Base-by-base conservation (phyloP, 1,284 basidiomycete genomes). In the Ceratobasidium sp. region DNA sequence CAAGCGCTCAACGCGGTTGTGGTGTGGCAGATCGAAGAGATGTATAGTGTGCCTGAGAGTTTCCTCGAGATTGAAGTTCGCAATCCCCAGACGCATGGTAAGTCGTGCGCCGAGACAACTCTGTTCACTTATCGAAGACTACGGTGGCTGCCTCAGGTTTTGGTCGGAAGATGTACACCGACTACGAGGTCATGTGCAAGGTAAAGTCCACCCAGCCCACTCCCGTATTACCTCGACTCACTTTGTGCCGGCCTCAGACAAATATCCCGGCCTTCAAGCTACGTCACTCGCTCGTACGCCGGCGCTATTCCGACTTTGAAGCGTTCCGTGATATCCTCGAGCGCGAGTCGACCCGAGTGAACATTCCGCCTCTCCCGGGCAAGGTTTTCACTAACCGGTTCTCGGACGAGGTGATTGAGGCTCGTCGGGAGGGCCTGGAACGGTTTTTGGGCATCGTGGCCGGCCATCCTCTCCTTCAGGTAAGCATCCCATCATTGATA, bases 261-360 rank as follows among this genome's bases (percentile, higher is more conserved):
- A 99, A 99, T 85, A 99, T 99, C 81, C 98, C 97, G 40, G 98
- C 97, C 0, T 99, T 99, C 89, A 98, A 98, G 83, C 89, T 99
- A 73, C 92, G 95, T 57, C 96, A 98, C 85, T 98, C 96, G 1
- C 88, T 95, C 62, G 98, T 99, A 37, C 91, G 97, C 76, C 89
- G 98, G 75, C 93, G 98, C 68, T 99, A 99, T 84, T 98, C 96
- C 65, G 97, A 99, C 85, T 99, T 99, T 83, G 97, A 99, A 84
- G 97, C 97, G 6, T 99, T 99, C 88, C 91, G 97, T 68, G 97
- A 99, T 84, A 95, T 98, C 81, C 91, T 99, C 65, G 98, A 99
- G 85, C 91, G 96, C 80, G 97, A 99, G 85, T 94, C 92, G 11
- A 98, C 96, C 5, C 89, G 98, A 34, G 98, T 99, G 80, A 99